Percentiles rank a stretch among this genome's conserved stretches.
Conservation (phyloP, 176 grass and related monocot species). For the Poa pratensis region DNA sequence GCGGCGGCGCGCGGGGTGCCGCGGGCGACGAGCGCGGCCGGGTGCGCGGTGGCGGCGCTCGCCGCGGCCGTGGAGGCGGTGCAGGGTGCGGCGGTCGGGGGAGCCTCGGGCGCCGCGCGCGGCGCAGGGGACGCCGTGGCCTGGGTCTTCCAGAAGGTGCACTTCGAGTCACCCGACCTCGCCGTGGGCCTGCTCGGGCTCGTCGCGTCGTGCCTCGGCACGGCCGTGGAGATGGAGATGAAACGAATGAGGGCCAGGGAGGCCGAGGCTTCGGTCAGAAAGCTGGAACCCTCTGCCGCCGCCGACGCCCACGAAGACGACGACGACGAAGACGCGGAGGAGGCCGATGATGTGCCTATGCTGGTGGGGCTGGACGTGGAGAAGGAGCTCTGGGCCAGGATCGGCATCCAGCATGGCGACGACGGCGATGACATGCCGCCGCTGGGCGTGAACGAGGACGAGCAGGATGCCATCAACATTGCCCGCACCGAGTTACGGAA, state of each 20-base stretch:
- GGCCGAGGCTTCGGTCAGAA: background rate
- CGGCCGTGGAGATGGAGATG: slow-evolving; percentile 43
- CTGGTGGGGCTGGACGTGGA: slow-evolving; percentile 41
- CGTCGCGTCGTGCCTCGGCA: slow-evolving; percentile 48
- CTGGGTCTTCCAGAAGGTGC: slow-evolving; percentile 57
- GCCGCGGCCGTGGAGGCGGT: slow-evolving; percentile 48
- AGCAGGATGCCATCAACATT: background rate
- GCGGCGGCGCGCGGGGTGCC: slow-evolving; percentile 45
- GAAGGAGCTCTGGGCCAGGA: slow-evolving; percentile 60
- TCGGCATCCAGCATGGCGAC: slow-evolving; percentile 60
- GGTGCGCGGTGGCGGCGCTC: slow-evolving; percentile 55
- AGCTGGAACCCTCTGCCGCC: background rate
- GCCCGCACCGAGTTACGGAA: slow-evolving; percentile 37
- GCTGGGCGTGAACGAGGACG: slow-evolving; percentile 11
- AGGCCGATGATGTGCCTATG: slow-evolving; percentile 34
- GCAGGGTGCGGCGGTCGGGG: slow-evolving; percentile 45
- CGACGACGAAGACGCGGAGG: background rate
- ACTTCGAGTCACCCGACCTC: slow-evolving; percentile 57
- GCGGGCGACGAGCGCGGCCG: slow-evolving; percentile 47
- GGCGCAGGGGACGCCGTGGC: slow-evolving; percentile 50
- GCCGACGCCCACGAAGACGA: background rate
- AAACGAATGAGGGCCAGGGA: slow-evolving; percentile 22
- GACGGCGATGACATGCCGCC: background rate
- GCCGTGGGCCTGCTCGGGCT: slow-evolving; percentile 51
- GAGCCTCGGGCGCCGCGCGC: slow-evolving; percentile 45